Conservation (phyloP, 1,284 basidiomycete genomes). For the Xerocomus nothofagi region DNA sequence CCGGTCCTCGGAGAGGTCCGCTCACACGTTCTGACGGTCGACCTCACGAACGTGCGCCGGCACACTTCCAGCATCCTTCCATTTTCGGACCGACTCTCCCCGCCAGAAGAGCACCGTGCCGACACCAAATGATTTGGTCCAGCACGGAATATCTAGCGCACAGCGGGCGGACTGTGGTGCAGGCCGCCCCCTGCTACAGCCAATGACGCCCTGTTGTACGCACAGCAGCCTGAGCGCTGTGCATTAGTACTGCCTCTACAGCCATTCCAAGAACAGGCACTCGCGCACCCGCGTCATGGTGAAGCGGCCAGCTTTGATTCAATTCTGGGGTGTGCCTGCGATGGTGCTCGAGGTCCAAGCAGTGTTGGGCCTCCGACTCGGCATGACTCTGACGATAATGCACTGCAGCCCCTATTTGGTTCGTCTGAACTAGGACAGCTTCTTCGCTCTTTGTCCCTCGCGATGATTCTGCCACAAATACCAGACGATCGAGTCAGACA, state of each 20-base stretch:
- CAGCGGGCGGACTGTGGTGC: not conserved
- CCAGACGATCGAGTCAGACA: too few species aligned
- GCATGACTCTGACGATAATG: not conserved
- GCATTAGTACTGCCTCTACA: not conserved
- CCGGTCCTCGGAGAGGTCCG: slow-evolving; percentile 3
- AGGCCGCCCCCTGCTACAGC: not conserved
- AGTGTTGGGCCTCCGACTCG: not conserved
- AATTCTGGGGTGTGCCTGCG: not conserved
- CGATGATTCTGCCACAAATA: not conserved
- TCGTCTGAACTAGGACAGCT: too few species aligned
- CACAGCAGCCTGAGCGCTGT: not conserved
- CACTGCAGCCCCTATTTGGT: not conserved
- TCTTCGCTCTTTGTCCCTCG: too few species aligned
- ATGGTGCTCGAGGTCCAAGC: not conserved
- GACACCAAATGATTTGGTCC: not conserved
- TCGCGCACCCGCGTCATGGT: not conserved
- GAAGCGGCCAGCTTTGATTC: not conserved
- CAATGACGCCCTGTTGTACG: not conserved
- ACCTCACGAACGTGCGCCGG: slow-evolving; percentile 18
- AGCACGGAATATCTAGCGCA: not conserved
- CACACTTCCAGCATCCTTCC: not conserved
- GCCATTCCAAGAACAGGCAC: not conserved
- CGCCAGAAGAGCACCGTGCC: not conserved
- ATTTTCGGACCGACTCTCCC: too few species aligned
- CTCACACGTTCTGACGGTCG: slow-evolving; percentile 11